Percentiles rank a stretch among this genome's conserved stretches.
These are phyloP conservation scores for Entonaema liquescens DNA, from an alignment of 495 filamentous ascomycete species.

Conservation along the genomic window DNA sequence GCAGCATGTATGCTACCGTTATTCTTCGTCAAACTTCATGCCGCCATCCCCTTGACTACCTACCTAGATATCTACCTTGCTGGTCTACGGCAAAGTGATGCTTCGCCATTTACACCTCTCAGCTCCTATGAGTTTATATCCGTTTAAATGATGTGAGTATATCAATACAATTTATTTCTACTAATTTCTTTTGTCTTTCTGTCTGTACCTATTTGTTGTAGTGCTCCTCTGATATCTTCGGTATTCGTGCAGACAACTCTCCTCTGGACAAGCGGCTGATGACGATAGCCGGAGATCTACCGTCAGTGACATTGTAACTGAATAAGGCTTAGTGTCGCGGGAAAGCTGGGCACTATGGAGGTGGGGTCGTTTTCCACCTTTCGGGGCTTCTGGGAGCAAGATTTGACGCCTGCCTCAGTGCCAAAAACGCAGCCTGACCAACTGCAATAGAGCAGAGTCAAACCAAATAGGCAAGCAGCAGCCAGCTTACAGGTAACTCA, in stretches of 20 bases:
- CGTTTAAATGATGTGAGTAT: slow-evolving; percentile 16
- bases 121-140: background rate
- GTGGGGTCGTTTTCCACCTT: slow-evolving; percentile 21
- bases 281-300: slow-evolving; percentile 26
- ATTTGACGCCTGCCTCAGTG: background rate
- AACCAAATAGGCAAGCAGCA: slow-evolving; percentile 8
- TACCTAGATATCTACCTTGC: background rate
- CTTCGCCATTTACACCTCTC: background rate
- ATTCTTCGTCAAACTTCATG: slow-evolving; percentile 28
- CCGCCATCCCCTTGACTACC: slow-evolving; percentile 26
- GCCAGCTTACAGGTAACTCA: background rate
- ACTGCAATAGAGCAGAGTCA: background rate
- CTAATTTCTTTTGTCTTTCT: background rate
- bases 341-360: slow-evolving; percentile 1
- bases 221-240: slow-evolving; percentile 19
- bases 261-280: slow-evolving; percentile 28
- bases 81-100: slow-evolving; percentile 5
- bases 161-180: background rate
- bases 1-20: slow-evolving; percentile 29
- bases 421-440: background rate
- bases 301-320: slow-evolving; percentile 13
- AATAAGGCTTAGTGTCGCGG: slow-evolving; percentile 12
- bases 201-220: slow-evolving; percentile 4
- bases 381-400: slow-evolving; percentile 19
- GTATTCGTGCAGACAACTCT: slow-evolving; percentile 21